Conservation (phyloP, 257 asterid genomes). For the Solanum clarkiae region DNA sequence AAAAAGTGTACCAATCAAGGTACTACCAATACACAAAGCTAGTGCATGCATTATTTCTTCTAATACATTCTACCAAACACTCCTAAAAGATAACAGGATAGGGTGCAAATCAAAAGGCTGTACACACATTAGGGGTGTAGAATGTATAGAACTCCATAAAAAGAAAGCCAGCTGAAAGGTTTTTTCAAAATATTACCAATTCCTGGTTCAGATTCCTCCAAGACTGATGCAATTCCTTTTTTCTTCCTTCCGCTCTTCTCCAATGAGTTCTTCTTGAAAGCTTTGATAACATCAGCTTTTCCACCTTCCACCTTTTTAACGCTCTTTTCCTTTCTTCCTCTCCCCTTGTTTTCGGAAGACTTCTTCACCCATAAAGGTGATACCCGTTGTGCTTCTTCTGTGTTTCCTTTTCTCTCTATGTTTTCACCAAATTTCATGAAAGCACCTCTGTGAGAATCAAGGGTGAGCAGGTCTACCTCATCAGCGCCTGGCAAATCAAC, state of each 20-base stretch:
- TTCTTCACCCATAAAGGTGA: constrained; percentile 7
- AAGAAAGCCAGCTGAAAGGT: background rate
- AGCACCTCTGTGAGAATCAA: constrained; percentile 4
- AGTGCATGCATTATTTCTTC: too few relatives aligned
- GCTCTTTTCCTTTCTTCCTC: background rate
- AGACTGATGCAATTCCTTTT: background rate
- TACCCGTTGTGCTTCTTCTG: background rate
- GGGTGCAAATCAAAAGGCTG: background rate
- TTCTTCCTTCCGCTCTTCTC: background rate
- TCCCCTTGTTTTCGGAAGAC: background rate
- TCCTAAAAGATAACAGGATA: background rate
- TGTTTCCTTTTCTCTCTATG: constrained; percentile 11
- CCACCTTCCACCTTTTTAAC: constrained; percentile 9
- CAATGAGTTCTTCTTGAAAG: constrained; percentile 1
- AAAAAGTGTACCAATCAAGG: too few relatives aligned
- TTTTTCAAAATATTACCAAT: constrained; percentile 28
- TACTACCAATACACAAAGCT: too few relatives aligned
- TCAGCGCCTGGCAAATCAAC: constrained; percentile 9
- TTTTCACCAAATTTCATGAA: constrained; percentile 5
- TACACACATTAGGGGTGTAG: background rate
- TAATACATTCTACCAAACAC: too few relatives aligned
- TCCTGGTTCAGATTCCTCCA: constrained; percentile 19
- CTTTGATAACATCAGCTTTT: background rate
- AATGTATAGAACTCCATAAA: background rate
- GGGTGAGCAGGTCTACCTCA: constrained; percentile 11